Conservation (phyloP, 768 basidiomycete genomes). For the Terana coerulea region DNA sequence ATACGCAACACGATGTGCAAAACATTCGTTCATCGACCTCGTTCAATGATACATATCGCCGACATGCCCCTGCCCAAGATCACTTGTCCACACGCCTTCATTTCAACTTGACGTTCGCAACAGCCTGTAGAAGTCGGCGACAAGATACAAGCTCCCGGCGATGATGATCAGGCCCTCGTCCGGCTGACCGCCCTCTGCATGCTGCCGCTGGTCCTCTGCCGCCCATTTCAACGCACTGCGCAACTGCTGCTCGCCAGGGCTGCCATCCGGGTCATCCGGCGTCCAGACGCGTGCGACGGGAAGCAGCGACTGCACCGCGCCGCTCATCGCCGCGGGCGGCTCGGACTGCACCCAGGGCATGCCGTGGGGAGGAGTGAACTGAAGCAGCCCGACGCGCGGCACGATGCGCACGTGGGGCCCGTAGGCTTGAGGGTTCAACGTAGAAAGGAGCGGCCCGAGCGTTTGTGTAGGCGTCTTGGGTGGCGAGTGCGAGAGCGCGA, state of each 20-base stretch:
- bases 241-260: conserved; percentile 32
- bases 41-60: too few relatives aligned
- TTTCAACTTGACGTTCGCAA: too few relatives aligned
- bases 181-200: conserved; percentile 19
- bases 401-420: conserved; percentile 23
- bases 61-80: too few relatives aligned
- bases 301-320: conserved; percentile 39
- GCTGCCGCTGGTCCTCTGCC: conserved; percentile 13
- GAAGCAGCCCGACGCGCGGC: conserved; percentile 44
- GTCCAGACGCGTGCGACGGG: conserved; percentile 47
- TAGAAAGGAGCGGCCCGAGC: conserved; percentile 58
- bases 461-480: conserved; percentile 77
- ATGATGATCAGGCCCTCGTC: conserved; percentile 51
- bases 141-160: conserved; percentile 91
- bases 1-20: too few relatives aligned
- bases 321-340: conserved; percentile 44
- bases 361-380: conserved; percentile 74
- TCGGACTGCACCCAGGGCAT: conserved; percentile 94
- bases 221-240: conserved; percentile 49
- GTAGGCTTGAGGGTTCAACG: conserved; percentile 17
- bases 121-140: conserved; percentile 83
- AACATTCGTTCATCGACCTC: too few relatives aligned
- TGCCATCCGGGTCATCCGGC: conserved; percentile 29
- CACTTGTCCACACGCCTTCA: too few relatives aligned
- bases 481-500: conserved; percentile 83